These are phyloP conservation scores for Ulmus americana DNA, from an alignment of 331 rosid genomes.

Conservation along the genomic window DNA sequence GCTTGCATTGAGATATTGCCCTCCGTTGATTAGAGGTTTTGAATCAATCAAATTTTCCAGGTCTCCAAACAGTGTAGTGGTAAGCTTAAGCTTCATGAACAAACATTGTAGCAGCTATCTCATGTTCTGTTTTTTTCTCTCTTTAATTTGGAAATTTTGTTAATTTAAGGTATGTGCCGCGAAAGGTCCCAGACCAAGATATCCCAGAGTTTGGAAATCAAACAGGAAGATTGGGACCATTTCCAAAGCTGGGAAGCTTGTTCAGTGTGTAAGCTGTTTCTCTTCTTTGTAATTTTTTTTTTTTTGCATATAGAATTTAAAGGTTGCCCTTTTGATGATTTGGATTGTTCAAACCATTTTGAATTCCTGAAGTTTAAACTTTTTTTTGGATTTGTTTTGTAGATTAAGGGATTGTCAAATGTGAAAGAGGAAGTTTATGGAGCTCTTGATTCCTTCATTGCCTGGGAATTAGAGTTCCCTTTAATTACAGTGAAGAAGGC, in stretches of 20 bases:
- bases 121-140: no score
- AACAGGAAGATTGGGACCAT: slow-evolving; percentile 63
- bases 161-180: slow-evolving; percentile 64
- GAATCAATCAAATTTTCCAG: slow-evolving; percentile 27
- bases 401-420: slow-evolving; percentile 69
- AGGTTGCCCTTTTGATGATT: neutral
- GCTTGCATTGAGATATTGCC: slow-evolving; percentile 53
- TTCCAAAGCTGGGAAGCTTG: slow-evolving; percentile 77
- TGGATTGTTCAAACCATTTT: neutral
- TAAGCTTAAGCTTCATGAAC: slow-evolving; percentile 29
- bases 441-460: slow-evolving; percentile 91
- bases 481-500: slow-evolving; percentile 80
- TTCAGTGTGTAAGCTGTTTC: slow-evolving; percentile 52
- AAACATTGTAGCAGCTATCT: neutral
- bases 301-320: neutral
- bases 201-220: slow-evolving; percentile 90
- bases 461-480: slow-evolving; percentile 96
- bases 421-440: slow-evolving; percentile 98
- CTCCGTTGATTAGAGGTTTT: slow-evolving; percentile 39
- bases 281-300: neutral
- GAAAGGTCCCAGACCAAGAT: slow-evolving; percentile 90
- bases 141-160: neutral
- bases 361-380: neutral
- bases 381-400: neutral
- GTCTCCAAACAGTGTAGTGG: slow-evolving; percentile 46